Base-by-base conservation (phyloP, 441 rosid species). In the Pelargonium citronellum region DNA sequence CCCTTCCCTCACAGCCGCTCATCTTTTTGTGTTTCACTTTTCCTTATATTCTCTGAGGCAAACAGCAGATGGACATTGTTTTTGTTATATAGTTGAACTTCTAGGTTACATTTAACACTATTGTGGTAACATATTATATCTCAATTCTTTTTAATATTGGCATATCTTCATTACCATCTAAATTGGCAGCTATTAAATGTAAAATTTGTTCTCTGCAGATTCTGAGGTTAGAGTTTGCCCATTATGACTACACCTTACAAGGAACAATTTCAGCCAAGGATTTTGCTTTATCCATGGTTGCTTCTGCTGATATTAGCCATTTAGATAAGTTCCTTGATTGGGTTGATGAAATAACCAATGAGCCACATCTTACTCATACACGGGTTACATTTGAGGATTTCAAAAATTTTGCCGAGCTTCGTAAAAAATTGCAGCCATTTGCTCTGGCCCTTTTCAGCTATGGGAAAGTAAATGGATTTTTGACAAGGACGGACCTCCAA, bases 271-370 rank as follows among this genome's bases (percentile, higher is more conserved):
- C 96, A 67, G 98, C 88, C 7, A 82, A 83, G 74, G 98, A 93
- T 81, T 91, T 93, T 71, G 98, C 97, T 6, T 71, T 89, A 71
- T 89, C 96, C 34, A 74, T 89, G 84, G 97, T 93, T 74, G 97
- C 98, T 74, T 86, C 95, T 24, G 98, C 98, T 69, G 95, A 88
- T 68, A 83, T 89, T 71, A 81, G 79, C 37, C 87, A 87, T 66
- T 68, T 93, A 69, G 55, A 77, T 78, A 78, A 73, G 78, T 77
- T 93, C 73, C 87, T 91, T 62, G 84, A 87, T 74, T 85, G 84
- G 75, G 96, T 88, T 70, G 91, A 87, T 13, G 77, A 80, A 64
- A 66, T 91, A 70, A 78, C 77, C 39, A 76, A 81, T 12, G 77
- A 83, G 24, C 80, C 80, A 1, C 82, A 68, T 70, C 87, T 91